Percentiles rank a stretch among this genome's conserved stretches.
phyloP scores from a whole-genome alignment of 495 filamentous ascomycete species.

The Podospora sp. region DNA sequence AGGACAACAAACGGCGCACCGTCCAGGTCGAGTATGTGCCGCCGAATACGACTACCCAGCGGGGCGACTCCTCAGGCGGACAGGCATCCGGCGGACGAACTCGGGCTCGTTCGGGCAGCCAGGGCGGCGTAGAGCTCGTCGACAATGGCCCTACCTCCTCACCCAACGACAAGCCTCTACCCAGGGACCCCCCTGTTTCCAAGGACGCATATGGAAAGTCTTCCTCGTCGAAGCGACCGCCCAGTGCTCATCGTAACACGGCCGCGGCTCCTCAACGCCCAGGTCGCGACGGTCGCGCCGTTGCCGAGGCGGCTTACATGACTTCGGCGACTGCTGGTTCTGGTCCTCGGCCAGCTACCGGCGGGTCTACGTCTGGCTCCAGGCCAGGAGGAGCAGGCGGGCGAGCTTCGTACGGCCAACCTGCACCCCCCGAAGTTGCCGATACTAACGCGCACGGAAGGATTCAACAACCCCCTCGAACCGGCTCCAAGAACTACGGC shows the following conservation, averaged over 20 bases:
- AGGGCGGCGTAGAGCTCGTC: slow-evolving; percentile 49
- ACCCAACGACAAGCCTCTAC: slow-evolving; percentile 55
- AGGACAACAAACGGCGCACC: slow-evolving; percentile 88
- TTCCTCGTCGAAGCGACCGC: slow-evolving; percentile 46
- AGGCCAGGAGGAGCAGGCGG: slow-evolving; percentile 64
- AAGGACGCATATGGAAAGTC: slow-evolving; percentile 48
- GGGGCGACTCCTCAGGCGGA: slow-evolving; percentile 44
- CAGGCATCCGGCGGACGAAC: slow-evolving; percentile 44
- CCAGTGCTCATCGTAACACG: slow-evolving; percentile 49
- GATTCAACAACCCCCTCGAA: slow-evolving; percentile 81
- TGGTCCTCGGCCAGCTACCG: slow-evolving; percentile 71
- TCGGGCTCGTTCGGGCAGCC: slow-evolving; percentile 53
- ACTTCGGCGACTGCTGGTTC: slow-evolving; percentile 44
- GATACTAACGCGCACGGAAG: slow-evolving; percentile 89
- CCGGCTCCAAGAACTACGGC: slow-evolving; percentile 68
- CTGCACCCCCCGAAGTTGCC: slow-evolving; percentile 82
- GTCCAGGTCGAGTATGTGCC: slow-evolving; percentile 98
- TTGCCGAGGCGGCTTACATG: slow-evolving; percentile 52
- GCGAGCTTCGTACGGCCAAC: slow-evolving; percentile 85
- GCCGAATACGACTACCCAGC: slow-evolving; percentile 77
- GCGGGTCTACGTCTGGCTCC: slow-evolving; percentile 71
- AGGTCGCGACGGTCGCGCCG: slow-evolving; percentile 56
- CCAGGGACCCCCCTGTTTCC: slow-evolving; percentile 51
- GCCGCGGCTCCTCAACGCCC: slow-evolving; percentile 51
- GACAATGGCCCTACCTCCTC: slow-evolving; percentile 34